Evolutionary conservation across 2,329 filamentous ascomycete genomes (phyloP), one percentile per base, ranked within the genome.

Genomic region (Pseudopithomyces chartarum): DNA sequence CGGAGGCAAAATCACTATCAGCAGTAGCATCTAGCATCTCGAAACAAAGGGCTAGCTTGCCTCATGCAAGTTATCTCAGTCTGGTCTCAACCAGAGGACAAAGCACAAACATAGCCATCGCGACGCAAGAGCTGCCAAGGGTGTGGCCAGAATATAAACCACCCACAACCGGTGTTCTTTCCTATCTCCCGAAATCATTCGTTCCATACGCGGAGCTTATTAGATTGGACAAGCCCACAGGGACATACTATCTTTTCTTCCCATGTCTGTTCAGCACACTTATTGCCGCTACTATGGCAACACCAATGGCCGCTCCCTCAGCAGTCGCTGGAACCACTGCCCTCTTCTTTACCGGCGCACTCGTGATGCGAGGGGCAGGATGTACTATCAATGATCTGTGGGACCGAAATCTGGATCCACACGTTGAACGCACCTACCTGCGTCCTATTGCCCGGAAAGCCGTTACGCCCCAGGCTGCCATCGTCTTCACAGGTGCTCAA

Each of bases 301-400:
- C 75, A 1, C 89, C 90, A 0, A 82, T 88, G 65, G 78, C 87
- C 2, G 71, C 85, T 1, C 86, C 89, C 0, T 71, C 80, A 5
- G 80, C 87, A 12, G 86, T 91, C 17, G 63, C 89, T 29, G 83
- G 85, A 47, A 92, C 88, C 0, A 83, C 84, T 2, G 68, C 72
- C 3, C 83, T 95, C 46, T 95, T 96, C 78, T 85, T 90, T 67
- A 81, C 86, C 1, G 92, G 91, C 49, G 90, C 91, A 3, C 73
- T 96, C 43, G 84, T 96, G 63, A 95, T 96, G 90, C 89, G 92
- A 58, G 90, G 92, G 47, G 91, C 91, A 19, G 91, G 91, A 50
- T 96, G 92, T 75, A 90, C 90, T 17, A 92, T 96, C 78, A 96
- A 96, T 73, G 92, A 97, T 73, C 85, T 96, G 49, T 93, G 91